A percentile compares a stretch with the other conserved stretches of the same genome.
These are phyloP conservation scores for Coniella lustricola DNA, from an alignment of 2,329 filamentous ascomycete species.

Conservation along the genomic window DNA sequence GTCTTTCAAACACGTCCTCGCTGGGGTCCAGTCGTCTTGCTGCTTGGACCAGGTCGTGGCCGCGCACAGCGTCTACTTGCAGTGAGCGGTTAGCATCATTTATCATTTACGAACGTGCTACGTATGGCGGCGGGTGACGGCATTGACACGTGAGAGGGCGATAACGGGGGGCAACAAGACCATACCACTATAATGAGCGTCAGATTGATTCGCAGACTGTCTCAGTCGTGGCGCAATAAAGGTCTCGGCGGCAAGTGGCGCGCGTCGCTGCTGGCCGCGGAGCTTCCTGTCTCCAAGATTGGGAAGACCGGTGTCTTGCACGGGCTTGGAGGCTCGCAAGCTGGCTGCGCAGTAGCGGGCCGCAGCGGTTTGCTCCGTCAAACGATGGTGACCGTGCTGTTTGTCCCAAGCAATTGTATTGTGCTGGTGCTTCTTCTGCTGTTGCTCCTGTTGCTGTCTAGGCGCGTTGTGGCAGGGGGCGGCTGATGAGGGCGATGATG, in stretches of 20 bases:
- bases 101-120: neutral
- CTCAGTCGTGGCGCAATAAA: slow-evolving; percentile 11
- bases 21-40: slow-evolving; percentile 15
- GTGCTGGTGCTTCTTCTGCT: neutral
- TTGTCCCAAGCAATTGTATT: slow-evolving; percentile 15
- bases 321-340: neutral
- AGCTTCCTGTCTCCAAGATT: slow-evolving; percentile 10
- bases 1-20: slow-evolving; percentile 31
- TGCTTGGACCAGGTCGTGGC: slow-evolving; percentile 13
- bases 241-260: slow-evolving; percentile 11
- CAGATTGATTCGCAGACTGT: neutral
- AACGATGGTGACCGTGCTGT: neutral
- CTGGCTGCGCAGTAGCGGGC: neutral
- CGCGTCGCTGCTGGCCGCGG: slow-evolving; percentile 11
- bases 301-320: neutral
- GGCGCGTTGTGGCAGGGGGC: no score
- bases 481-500: no score
- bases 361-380: neutral
- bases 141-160: no score
- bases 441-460: no score
- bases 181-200: neutral
- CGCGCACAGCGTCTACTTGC: slow-evolving; percentile 6
- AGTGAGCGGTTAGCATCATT: neutral
- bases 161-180: neutral
- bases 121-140: no score